Conservation (phyloP, 768 basidiomycete species). For the Tulasnella sp. region DNA sequence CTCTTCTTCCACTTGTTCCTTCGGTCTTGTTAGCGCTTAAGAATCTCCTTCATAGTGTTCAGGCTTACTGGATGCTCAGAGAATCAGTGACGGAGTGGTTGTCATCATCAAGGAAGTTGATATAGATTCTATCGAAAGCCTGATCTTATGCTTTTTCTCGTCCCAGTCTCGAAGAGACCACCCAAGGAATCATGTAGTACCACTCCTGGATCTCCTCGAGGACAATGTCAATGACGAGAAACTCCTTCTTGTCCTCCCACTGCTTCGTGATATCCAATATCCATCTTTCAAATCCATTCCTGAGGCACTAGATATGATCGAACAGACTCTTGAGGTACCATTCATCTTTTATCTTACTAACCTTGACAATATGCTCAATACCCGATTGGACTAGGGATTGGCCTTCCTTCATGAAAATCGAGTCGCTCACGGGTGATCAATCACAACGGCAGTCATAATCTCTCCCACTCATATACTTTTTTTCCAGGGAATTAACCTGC, state of each 20-base stretch:
- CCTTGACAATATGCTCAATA: neutral
- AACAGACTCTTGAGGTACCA: neutral
- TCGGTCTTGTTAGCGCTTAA: neutral
- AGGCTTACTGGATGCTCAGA: neutral
- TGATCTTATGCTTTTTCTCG: neutral
- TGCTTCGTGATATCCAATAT: neutral
- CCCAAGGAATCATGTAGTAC: neutral
- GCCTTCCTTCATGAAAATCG: neutral
- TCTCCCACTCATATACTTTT: neutral
- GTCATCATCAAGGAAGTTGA: neutral
- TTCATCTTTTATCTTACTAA: too few relatives aligned
- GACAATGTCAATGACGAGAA: neutral
- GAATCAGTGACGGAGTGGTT: neutral
- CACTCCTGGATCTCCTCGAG: neutral
- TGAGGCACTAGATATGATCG: neutral
- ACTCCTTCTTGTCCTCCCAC: neutral
- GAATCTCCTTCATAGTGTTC: neutral
- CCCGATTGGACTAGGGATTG: neutral
- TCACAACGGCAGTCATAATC: neutral
- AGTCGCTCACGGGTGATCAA: neutral
- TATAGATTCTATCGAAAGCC: neutral
- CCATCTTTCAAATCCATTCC: neutral
- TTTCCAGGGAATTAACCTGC: neutral
- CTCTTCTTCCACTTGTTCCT: neutral
- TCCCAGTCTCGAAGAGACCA: neutral